phyloP scores from a whole-genome alignment of 306 rosid species.

The Rosa persica region DNA sequence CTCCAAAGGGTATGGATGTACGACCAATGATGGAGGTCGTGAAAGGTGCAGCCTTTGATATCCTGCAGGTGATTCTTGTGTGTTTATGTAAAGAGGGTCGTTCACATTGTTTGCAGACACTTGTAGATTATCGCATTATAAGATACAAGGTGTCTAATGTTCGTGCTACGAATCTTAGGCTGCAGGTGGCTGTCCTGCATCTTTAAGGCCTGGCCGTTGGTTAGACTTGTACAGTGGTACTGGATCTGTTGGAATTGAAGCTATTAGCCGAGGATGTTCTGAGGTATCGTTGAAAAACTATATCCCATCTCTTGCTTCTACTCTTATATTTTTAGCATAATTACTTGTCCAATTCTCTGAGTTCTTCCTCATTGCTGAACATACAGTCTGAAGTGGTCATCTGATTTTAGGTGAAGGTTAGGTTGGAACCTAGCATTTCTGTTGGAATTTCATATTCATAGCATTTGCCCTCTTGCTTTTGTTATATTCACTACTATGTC shows the following conservation, averaged over 20 bases:
- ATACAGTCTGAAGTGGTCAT: not conserved
- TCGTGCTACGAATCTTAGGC: constrained; percentile 49
- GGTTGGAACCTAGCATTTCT: not conserved
- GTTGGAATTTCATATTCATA: not conserved
- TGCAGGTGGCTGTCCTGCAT: constrained; percentile 91
- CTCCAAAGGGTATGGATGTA: constrained; percentile 96
- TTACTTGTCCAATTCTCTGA: not conserved
- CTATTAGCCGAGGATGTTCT: constrained; percentile 89
- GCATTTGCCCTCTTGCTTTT: not conserved
- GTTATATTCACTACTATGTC: not conserved
- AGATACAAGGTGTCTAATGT: not conserved
- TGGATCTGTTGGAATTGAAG: constrained; percentile 99
- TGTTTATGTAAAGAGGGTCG: not conserved
- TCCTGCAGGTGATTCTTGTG: constrained; percentile 63
- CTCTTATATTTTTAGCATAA: not conserved
- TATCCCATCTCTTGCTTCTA: not conserved
- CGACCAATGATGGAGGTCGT: constrained; percentile 99
- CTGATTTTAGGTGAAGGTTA: not conserved
- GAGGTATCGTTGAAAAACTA: constrained; percentile 49
- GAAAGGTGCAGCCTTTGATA: constrained; percentile 94
- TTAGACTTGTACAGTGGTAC: constrained; percentile 97
- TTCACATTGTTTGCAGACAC: constrained; percentile 6
- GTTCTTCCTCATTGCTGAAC: not conserved
- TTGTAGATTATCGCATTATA: not conserved
- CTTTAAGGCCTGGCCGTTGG: constrained; percentile 93